These are phyloP conservation scores for Pezicula rhizophila DNA, from an alignment of 2,329 filamentous ascomycete genomes.

Conservation along the genomic window DNA sequence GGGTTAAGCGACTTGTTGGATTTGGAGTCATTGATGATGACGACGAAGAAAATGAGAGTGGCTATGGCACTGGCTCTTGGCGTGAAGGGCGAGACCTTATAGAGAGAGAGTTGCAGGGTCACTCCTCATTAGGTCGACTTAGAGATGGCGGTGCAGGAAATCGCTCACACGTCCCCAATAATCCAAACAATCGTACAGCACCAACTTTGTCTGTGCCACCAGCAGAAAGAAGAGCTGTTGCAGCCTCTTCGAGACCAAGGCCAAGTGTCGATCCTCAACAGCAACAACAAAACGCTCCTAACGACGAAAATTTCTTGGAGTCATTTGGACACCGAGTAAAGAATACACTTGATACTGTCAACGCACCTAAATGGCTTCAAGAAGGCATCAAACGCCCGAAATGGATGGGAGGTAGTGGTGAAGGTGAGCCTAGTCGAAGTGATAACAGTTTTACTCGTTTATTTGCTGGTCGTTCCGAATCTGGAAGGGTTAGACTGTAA, in stretches of 20 bases:
- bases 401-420: slow-evolving; percentile 67
- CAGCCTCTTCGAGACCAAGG: slow-evolving; percentile 24
- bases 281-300: slow-evolving; percentile 42
- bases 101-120: slow-evolving; percentile 72
- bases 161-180: slow-evolving; percentile 20
- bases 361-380: slow-evolving; percentile 76
- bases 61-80: slow-evolving; percentile 78
- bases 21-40: slow-evolving; percentile 74
- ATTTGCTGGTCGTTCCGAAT: slow-evolving; percentile 43
- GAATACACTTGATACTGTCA: slow-evolving; percentile 84
- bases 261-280: slow-evolving; percentile 18
- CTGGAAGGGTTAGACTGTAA: slow-evolving; percentile 26
- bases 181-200: slow-evolving; percentile 20
- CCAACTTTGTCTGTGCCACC: slow-evolving; percentile 22
- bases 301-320: slow-evolving; percentile 78
- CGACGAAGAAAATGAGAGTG: slow-evolving; percentile 54
- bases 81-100: slow-evolving; percentile 87
- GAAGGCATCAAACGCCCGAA: slow-evolving; percentile 68
- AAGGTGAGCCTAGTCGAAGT: slow-evolving; percentile 26
- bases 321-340: slow-evolving; percentile 78
- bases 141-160: slow-evolving; percentile 21
- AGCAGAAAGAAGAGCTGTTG: slow-evolving; percentile 25
- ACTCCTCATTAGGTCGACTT: slow-evolving; percentile 44
- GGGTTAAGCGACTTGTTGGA: slow-evolving; percentile 66
- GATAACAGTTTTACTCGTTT: slow-evolving; percentile 46